Conservation (phyloP, 225 moss, liverwort and hornwort genomes). For the Lunularia cruciata region DNA sequence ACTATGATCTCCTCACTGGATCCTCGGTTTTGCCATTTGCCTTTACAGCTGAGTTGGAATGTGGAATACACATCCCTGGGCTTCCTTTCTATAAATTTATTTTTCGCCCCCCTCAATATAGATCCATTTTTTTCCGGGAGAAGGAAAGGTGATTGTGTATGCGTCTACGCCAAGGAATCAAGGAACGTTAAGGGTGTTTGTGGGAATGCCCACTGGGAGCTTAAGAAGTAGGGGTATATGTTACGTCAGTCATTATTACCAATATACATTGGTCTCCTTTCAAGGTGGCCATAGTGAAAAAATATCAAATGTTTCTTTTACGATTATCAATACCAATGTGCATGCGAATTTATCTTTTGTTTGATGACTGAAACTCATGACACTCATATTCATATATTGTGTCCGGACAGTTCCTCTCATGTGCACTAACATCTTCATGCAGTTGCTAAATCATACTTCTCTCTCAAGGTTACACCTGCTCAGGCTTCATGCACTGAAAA, state of each 20-base stretch:
- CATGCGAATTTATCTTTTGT: not conserved
- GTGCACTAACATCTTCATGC: too few relatives aligned
- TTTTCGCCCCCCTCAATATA: slow-evolving; percentile 8
- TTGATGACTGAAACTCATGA: too few relatives aligned
- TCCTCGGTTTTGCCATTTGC: slow-evolving; percentile 6
- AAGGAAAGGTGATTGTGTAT: slow-evolving; percentile 14
- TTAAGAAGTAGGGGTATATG: slow-evolving; percentile 23
- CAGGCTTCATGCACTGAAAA: too few relatives aligned
- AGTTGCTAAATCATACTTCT: too few relatives aligned
- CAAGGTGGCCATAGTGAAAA: slow-evolving; percentile 30
- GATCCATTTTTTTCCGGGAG: slow-evolving; percentile 16
- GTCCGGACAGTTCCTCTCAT: too few relatives aligned
- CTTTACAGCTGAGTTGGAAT: not conserved
- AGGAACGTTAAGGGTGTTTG: slow-evolving; percentile 20
- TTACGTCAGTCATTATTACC: slow-evolving; percentile 20
- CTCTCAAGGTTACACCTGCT: too few relatives aligned
- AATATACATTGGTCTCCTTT: slow-evolving; percentile 31
- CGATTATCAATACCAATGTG: slow-evolving; percentile 6
- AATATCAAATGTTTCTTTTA: slow-evolving; percentile 7
- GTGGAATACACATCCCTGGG: not conserved
- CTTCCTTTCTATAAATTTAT: not conserved
- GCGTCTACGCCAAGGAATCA: slow-evolving; percentile 8
- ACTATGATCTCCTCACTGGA: slow-evolving; percentile 1
- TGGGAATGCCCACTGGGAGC: slow-evolving; percentile 10
- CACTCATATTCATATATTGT: too few relatives aligned